phyloP scores from a whole-genome alignment of 2,329 filamentous ascomycete genomes.

The Colletotrichum incanum region DNA sequence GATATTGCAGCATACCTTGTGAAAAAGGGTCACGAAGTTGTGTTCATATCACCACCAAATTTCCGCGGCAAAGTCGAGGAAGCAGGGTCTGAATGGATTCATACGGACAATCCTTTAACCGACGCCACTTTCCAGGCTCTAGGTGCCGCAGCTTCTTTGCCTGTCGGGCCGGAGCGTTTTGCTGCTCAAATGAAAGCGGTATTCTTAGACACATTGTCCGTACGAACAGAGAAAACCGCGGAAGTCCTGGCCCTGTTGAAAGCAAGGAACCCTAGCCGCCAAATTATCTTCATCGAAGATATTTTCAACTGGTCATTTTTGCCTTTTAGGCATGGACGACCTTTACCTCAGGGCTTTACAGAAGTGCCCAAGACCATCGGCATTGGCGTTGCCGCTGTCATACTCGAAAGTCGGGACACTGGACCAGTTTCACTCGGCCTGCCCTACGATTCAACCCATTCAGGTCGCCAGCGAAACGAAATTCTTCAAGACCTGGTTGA shows the following conservation, averaged over 20 bases:
- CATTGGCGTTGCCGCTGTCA: conserved; percentile 51
- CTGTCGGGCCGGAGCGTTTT: conserved; percentile 35
- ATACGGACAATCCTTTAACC: conserved; percentile 37
- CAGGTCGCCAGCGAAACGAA: conserved; percentile 50
- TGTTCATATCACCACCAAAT: conserved; percentile 51
- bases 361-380: conserved; percentile 49
- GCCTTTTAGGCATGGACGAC: conserved; percentile 49
- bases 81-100: conserved; percentile 54
- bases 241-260: conserved; percentile 46
- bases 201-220: conserved; percentile 35
- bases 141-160: conserved; percentile 24
- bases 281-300: conserved; percentile 54
- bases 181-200: conserved; percentile 30
- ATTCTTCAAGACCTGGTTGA: conserved; percentile 38
- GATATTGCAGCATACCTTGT: conserved; percentile 52
- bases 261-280: conserved; percentile 48
- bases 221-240: conserved; percentile 1
- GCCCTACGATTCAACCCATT: conserved; percentile 49
- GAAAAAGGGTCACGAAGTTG: conserved; percentile 56
- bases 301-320: conserved; percentile 49
- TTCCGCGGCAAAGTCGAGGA: conserved; percentile 51
- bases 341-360: conserved; percentile 48
- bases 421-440: conserved; percentile 51
- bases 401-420: conserved; percentile 51
- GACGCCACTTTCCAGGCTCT: neutral